Base-by-base conservation (phyloP, 805 yeast species). In the Myxozyma sirexii region DNA sequence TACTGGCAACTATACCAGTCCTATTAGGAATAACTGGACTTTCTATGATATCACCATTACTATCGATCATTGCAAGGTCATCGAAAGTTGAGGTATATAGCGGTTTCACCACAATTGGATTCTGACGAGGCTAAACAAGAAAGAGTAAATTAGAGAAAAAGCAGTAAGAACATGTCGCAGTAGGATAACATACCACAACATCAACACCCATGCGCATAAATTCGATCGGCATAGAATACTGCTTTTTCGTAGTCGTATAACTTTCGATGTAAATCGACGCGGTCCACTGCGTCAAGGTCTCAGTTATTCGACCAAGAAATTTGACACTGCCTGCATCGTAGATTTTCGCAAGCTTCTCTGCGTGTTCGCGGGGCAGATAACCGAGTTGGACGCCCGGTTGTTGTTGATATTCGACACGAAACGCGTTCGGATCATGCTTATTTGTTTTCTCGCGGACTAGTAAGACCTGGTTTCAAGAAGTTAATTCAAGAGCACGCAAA, bases 301-400 rank as follows among this genome's bases (percentile, higher is more conserved):
- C 41, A 7, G 47, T 26, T 26, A 48, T 45, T 1, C 19, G 5
- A 15, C 58, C 58, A 3, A 38, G 21, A n/a, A 56, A 19, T n/a
- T 17, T 31, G 29, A 56, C 27, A 13, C 42, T 37, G 13, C 49
- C 51, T 15, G 46, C 41, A 42, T 57, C 61, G 33, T 24, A 15
- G 17, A 42, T 35, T 8, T 31, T 29, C 27, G 57, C 56, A 6
- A 57, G 31, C 39, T 53, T 45, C 13, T 27, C 44, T 1, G 54
- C 54, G 12, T 29, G 21, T 13, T 31, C 33, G 37, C 53, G 53
- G n/a, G 57, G 53, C n/a, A 57, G 17, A 17, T 46, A 35, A 2
- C 61, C 61, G 23, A 57, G 26, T 15, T 48, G 55, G 15, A 7
- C 33, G 21, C 17, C 31, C 23, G 35, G 29, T 17, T 27, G 21